These are phyloP conservation scores for Trichoderma asperellum DNA, from an alignment of 2,329 filamentous ascomycete genomes.

Conservation along the genomic window DNA sequence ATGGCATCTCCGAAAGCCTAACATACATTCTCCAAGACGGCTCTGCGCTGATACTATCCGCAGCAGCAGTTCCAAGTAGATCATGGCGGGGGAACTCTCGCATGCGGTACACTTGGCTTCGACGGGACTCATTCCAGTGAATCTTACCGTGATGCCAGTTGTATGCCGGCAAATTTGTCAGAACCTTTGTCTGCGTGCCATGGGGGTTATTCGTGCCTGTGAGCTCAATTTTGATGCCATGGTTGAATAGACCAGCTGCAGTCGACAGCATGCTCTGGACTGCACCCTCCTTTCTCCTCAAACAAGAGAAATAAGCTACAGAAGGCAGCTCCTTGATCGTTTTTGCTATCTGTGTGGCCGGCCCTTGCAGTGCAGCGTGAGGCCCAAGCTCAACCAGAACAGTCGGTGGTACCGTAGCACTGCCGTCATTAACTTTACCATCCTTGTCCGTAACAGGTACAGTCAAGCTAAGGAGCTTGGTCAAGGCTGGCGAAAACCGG, in stretches of 20 bases:
- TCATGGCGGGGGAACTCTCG: constrained; percentile 35
- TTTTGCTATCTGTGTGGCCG: constrained; percentile 23
- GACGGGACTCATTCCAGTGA: constrained; percentile 33
- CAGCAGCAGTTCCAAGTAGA: constrained; percentile 35
- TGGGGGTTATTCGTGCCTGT: constrained; percentile 15
- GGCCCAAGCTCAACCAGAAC: constrained; percentile 29
- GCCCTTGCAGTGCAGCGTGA: constrained; percentile 27
- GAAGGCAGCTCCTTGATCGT: neutral
- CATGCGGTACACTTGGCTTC: constrained; percentile 35
- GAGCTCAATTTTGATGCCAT: constrained; percentile 23
- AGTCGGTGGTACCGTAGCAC: neutral
- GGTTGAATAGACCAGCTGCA: constrained; percentile 3
- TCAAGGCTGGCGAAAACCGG: constrained; percentile 26
- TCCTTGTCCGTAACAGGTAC: neutral
- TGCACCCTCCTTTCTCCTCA: constrained; percentile 23
- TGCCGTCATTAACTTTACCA: neutral
- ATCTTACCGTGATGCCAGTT: constrained; percentile 33
- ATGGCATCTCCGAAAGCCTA: constrained; percentile 36
- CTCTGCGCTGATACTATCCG: constrained; percentile 32
- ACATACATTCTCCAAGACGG: constrained; percentile 42
- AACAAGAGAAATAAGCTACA: constrained; percentile 12
- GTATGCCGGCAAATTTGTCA: constrained; percentile 34
- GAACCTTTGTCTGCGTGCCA: constrained; percentile 12
- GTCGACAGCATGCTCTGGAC: constrained; percentile 3
- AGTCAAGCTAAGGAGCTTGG: constrained; percentile 10